Evolutionary conservation across 352 stramenopile genomes (phyloP), one percentile per base, ranked within the genome.

Genomic region (Phytopythium delawarense): DNA sequence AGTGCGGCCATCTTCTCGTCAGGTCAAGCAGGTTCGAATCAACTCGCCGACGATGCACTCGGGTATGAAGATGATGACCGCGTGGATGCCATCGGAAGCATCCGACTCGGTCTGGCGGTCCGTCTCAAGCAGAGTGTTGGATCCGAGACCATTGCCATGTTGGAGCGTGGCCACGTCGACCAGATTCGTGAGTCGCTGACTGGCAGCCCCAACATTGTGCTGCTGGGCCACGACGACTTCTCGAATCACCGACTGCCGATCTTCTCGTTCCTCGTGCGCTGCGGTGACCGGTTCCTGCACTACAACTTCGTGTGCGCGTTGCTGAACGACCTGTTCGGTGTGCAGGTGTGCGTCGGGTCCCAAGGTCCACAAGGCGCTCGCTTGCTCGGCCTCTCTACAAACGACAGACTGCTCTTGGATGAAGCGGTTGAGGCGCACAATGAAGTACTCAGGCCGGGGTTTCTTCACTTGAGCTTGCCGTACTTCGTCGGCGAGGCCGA

Each of bases 261-360:
- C 39, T 97, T 98, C 68, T 98, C 95, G 3, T 98, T 99, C 63
- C 70, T 99, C n/a, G 84, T 99, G 45, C 82, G 84, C 49, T 94
- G 79, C 35, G 81, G 84, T 0, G 70, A 85, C 34, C 64, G 89
- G 15, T 98, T 98, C 71, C 71, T 99, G 42, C 97, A 99, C 72
- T 99, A 98, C 78, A 98, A 99, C 67, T 99, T 98, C 61, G 96
- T 99, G 12, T 98, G 91, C 59, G 94, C 95, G 23, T 74, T 99
- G 51, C 73, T 99, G 2, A 99, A 99, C 69, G 97, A 99, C 77
- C 65, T 99, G 4, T 99, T 99, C 74, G 97, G 97, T 6, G 88
- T 99, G 23, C 97, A 80, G 30, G 71, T 67, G 6, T 58, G 75
- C 23, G 75, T 74, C 25, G 71, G 67, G 0, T 49, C 25, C 39